Conservation (phyloP, 1,284 basidiomycete genomes). For the Cryptococcus neoformans region DNA sequence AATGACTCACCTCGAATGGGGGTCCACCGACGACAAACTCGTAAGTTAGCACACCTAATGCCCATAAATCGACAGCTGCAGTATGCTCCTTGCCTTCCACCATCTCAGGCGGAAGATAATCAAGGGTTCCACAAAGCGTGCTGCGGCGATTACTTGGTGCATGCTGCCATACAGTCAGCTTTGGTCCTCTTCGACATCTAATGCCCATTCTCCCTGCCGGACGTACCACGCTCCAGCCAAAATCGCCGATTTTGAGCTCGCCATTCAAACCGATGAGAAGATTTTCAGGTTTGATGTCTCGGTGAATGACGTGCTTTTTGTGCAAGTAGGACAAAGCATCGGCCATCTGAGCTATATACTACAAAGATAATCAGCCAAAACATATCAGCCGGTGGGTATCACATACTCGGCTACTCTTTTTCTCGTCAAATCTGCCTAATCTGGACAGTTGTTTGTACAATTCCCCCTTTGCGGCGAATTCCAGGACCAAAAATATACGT, state of each 20-base stretch:
- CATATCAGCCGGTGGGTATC: background rate
- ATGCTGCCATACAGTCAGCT: constrained; percentile 52
- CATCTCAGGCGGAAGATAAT: constrained; percentile 99
- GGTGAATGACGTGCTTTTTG: constrained; percentile 90
- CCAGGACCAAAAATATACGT: constrained; percentile 96
- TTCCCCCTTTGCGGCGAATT: constrained; percentile 94
- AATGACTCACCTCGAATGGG: constrained; percentile 63
- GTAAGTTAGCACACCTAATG: constrained; percentile 90
- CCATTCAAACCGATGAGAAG: constrained; percentile 91
- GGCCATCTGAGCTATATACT: constrained; percentile 98
- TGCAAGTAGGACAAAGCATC: constrained; percentile 93
- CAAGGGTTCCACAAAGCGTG: constrained; percentile 92
- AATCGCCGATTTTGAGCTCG: constrained; percentile 97
- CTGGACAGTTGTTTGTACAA: constrained; percentile 93
- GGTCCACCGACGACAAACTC: constrained; percentile 92
- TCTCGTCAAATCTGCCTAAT: constrained; percentile 80
- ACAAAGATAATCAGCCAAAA: constrained; percentile 3
- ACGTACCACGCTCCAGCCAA: constrained; percentile 85
- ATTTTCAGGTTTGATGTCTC: constrained; percentile 99
- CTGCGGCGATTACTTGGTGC: constrained; percentile 76
- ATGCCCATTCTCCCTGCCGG: background rate
- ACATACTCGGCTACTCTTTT: constrained; percentile 49
- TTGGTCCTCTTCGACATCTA: background rate
- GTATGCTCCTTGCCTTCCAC: constrained; percentile 66
- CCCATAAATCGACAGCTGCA: constrained; percentile 75